These are phyloP conservation scores for Solanum etuberosum DNA, from an alignment of 257 asterid genomes.

Conservation along the genomic window DNA sequence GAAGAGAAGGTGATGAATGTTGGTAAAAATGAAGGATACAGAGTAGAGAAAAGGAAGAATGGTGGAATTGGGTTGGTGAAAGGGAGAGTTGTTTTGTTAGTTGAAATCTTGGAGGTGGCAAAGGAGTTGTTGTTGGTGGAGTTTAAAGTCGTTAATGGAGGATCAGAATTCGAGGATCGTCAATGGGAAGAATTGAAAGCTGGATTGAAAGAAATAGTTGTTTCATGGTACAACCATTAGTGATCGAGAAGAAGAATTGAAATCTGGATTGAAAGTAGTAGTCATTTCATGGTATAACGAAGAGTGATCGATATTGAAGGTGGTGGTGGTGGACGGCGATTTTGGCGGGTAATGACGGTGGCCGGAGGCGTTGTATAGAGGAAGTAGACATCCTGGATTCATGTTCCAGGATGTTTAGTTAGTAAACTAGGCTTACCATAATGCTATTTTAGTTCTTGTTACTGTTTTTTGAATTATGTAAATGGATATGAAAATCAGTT, in stretches of 20 bases:
- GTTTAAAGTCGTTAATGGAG: conserved; percentile 47
- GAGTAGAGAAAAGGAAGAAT: conserved; percentile 32
- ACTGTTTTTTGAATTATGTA: neutral
- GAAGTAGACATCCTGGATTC: neutral
- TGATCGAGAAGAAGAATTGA: neutral
- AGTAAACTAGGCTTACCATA: neutral
- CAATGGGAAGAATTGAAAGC: conserved; percentile 59
- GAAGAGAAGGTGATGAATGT: conserved; percentile 41
- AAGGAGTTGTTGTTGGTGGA: conserved; percentile 55
- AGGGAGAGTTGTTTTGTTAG: conserved; percentile 35
- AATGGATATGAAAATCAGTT: no score
- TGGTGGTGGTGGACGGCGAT: neutral
- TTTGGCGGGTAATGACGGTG: neutral
- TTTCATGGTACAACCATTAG: conserved; percentile 28
- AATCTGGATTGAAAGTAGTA: no score
- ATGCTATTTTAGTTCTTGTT: neutral
- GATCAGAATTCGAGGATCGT: conserved; percentile 36
- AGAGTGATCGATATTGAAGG: conserved; percentile 14
- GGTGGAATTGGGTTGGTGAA: conserved; percentile 53
- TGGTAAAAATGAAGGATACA: conserved; percentile 52
- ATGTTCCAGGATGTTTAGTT: neutral
- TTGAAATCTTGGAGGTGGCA: conserved; percentile 47
- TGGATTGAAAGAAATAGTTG: conserved; percentile 40
- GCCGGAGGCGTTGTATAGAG: neutral
- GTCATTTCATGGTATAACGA: neutral